Conservation (phyloP, 371 early-diverging fungal genomes). For the Mucor piriformis region DNA sequence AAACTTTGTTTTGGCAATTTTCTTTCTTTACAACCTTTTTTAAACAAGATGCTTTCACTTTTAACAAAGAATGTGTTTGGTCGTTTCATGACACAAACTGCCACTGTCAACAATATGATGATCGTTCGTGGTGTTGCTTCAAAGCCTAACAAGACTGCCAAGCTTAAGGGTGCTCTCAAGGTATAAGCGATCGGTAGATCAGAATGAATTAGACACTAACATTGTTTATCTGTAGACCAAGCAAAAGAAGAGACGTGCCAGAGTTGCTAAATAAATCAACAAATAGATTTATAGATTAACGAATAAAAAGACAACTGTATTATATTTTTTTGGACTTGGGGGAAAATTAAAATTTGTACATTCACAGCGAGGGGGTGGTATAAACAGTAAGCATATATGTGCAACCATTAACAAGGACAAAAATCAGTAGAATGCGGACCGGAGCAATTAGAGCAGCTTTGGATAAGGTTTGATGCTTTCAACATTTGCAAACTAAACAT, state of each 20-base stretch:
- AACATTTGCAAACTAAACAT: slow-evolving; percentile 18
- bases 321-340: slow-evolving; percentile 4
- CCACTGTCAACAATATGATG: background rate
- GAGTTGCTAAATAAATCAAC: slow-evolving; percentile 3
- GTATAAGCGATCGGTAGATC: background rate
- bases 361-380: background rate
- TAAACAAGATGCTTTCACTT: slow-evolving; percentile 4
- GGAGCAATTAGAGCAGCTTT: slow-evolving; percentile 40
- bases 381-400: background rate
- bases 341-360: background rate
- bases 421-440: slow-evolving; percentile 55
- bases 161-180: slow-evolving; percentile 12
- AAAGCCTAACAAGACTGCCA: slow-evolving; percentile 13
- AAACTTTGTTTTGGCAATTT: background rate
- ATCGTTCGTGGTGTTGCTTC: slow-evolving; percentile 5
- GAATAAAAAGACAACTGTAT: background rate
- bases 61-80: slow-evolving; percentile 9
- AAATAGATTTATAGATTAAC: background rate
- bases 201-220: background rate
- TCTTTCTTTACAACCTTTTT: background rate
- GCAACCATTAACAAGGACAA: slow-evolving; percentile 45
- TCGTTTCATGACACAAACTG: slow-evolving; percentile 8
- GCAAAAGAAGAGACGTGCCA: slow-evolving; percentile 17
- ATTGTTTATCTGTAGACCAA: background rate
- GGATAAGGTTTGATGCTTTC: slow-evolving; percentile 8